These are phyloP conservation scores for Geotrichum australiense DNA, from an alignment of 1,139 yeast genomes.

Conservation along the genomic window DNA sequence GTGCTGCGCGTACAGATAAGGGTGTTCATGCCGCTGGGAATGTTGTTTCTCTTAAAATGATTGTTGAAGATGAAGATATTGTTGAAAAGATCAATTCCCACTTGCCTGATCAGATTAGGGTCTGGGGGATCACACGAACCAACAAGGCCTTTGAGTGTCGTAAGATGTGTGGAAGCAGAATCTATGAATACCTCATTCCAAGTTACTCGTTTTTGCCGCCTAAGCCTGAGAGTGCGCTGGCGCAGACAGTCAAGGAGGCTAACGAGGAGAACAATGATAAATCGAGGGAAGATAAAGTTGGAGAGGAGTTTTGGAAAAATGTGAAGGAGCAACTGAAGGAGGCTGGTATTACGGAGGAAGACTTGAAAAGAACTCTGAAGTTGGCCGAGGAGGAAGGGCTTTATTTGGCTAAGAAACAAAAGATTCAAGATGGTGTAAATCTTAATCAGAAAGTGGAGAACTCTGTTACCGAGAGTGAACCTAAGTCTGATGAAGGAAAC, in stretches of 20 bases:
- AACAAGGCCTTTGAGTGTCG: slow-evolving; percentile 92
- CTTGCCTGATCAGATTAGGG: slow-evolving; percentile 78
- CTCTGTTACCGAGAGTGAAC: slow-evolving; percentile 9
- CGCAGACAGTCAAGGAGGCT: slow-evolving; percentile 51
- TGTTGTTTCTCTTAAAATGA: slow-evolving; percentile 79
- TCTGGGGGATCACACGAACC: slow-evolving; percentile 90
- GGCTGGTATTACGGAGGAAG: slow-evolving; percentile 32
- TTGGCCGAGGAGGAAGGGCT: slow-evolving; percentile 29
- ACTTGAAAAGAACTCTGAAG: slow-evolving; percentile 35
- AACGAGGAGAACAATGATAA: slow-evolving; percentile 43
- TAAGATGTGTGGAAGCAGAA: slow-evolving; percentile 88
- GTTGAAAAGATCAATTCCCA: slow-evolving; percentile 61
- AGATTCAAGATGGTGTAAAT: slow-evolving; percentile 26
- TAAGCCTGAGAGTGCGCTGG: slow-evolving; percentile 64
- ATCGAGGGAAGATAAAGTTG: slow-evolving; percentile 55
- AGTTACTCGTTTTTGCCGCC: slow-evolving; percentile 87
- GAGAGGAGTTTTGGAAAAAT: slow-evolving; percentile 62
- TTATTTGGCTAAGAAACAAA: slow-evolving; percentile 18
- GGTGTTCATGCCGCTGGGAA: slow-evolving; percentile 99
- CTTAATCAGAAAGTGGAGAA: slow-evolving; percentile 25
- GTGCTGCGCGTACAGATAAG: slow-evolving; percentile 97
- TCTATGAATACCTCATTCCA: slow-evolving; percentile 90
- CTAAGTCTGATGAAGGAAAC: neutral
- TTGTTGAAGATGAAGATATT: slow-evolving; percentile 79
- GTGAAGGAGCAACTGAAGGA: slow-evolving; percentile 34